Conservation (phyloP, 164 flowering plant species). For the Tetracentron sinense region DNA sequence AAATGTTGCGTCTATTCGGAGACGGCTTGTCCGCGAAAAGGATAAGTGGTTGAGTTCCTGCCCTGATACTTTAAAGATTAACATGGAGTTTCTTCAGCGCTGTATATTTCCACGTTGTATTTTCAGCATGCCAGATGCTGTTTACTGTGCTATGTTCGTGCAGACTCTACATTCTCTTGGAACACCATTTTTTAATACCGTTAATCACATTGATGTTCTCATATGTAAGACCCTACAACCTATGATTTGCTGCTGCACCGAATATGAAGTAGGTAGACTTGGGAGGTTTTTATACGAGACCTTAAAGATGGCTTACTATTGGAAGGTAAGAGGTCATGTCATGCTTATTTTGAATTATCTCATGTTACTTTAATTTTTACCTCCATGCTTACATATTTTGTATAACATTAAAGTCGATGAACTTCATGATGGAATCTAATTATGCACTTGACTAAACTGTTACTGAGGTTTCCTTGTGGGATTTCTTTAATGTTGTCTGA, state of each 20-base stretch:
- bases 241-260: conserved; percentile 99
- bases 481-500: conserved; percentile 4
- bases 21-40: conserved; percentile 82
- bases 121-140: conserved; percentile 98
- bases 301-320: conserved; percentile 85
- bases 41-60: conserved; percentile 97
- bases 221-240: conserved; percentile 98
- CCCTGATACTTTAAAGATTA: conserved; percentile 94
- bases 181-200: conserved; percentile 97
- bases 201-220: conserved; percentile 95
- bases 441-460: background rate
- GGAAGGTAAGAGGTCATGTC: conserved; percentile 65
- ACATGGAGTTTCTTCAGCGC: conserved; percentile 99
- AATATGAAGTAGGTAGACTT: conserved; percentile 95
- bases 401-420: background rate
- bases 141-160: conserved; percentile 95
- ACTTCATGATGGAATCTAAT: background rate
- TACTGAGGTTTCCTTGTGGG: background rate
- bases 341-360: background rate
- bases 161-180: conserved; percentile 94
- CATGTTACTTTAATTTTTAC: background rate
- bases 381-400: background rate
- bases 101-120: conserved; percentile 98
- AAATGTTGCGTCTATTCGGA: conserved; percentile 80
- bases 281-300: conserved; percentile 94